These are phyloP conservation scores for Xanthoceras sorbifolium DNA, from an alignment of 345 rosid genomes.

Conservation along the genomic window DNA sequence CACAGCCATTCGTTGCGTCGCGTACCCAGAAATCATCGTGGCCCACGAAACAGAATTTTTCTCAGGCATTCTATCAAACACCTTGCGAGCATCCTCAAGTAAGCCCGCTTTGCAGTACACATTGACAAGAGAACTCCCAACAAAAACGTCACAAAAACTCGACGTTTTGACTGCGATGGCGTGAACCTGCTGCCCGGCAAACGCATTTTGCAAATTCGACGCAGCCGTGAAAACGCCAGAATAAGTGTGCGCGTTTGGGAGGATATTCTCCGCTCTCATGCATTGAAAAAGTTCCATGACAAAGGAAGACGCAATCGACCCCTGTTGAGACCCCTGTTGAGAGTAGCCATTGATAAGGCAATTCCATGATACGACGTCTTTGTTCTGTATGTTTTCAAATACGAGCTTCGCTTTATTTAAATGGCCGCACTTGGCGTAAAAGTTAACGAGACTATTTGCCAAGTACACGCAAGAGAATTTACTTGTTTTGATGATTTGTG, in stretches of 20 bases:
- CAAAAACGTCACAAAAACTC: constrained; percentile 66
- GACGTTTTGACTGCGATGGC: constrained; percentile 56
- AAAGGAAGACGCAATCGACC: constrained; percentile 36
- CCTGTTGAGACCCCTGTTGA: constrained; percentile 56
- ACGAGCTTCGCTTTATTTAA: constrained; percentile 52
- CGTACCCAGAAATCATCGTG: constrained; percentile 76
- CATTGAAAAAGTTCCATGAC: constrained; percentile 60
- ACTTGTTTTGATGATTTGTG: constrained; percentile 44
- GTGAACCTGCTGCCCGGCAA: constrained; percentile 66
- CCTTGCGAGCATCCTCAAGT: constrained; percentile 53
- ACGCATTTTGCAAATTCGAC: constrained; percentile 37
- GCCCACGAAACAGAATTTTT: constrained; percentile 67
- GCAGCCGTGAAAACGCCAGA: constrained; percentile 71
- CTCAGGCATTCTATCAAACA: constrained; percentile 65
- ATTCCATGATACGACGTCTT: constrained; percentile 80
- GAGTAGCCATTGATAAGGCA: constrained; percentile 78
- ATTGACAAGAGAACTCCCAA: constrained; percentile 71
- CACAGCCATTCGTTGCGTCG: constrained; percentile 45
- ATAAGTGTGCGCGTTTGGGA: constrained; percentile 80
- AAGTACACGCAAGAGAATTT: constrained; percentile 44
- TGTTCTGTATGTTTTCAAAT: constrained; percentile 50
- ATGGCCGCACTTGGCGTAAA: constrained; percentile 67
- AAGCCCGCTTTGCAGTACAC: constrained; percentile 64
- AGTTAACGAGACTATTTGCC: constrained; percentile 66
- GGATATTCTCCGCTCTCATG: constrained; percentile 61